A percentile compares a stretch with the other conserved stretches of the same genome.
These are phyloP conservation scores for Stachybotrys chlorohalonatus DNA, from an alignment of 2,329 filamentous ascomycete species.

Conservation along the genomic window DNA sequence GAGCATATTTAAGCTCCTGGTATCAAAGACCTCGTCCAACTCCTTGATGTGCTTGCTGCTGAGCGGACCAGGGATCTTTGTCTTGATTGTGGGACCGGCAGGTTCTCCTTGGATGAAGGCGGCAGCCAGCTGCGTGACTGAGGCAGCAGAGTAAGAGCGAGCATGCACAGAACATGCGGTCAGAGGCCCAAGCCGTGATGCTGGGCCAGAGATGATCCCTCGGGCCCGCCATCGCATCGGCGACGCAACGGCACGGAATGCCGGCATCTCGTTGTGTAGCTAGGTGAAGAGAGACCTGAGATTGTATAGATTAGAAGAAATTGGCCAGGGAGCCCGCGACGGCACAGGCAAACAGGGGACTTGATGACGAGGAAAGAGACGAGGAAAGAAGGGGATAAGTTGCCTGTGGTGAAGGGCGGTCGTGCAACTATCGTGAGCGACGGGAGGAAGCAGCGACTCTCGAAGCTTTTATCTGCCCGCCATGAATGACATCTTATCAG, in stretches of 20 bases:
- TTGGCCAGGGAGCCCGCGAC: no score
- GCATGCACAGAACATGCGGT: conserved; percentile 4
- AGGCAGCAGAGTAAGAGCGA: conserved; percentile 14
- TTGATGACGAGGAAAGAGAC: no score
- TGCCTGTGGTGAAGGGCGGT: no score
- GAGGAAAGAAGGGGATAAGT: no score
- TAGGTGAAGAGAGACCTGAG: not conserved
- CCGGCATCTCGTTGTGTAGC: not conserved
- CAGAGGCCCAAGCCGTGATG: not conserved
- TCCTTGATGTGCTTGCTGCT: conserved; percentile 60
- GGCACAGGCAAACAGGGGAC: no score
- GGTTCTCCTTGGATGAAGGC: conserved; percentile 41
- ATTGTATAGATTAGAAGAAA: not conserved
- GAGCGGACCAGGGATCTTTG: conserved; percentile 66
- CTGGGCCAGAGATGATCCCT: not conserved
- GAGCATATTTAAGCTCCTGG: conserved; percentile 76
- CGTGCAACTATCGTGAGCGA: not conserved
- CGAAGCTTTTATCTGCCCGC: not conserved
- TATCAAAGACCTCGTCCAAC: conserved; percentile 75
- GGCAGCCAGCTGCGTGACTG: conserved; percentile 20
- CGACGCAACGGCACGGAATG: not conserved
- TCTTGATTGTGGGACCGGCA: conserved; percentile 42
- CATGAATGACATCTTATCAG: not conserved
- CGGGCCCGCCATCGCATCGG: not conserved
- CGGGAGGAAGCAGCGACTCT: not conserved